phyloP scores from a whole-genome alignment of 768 basidiomycete genomes.

The Suillus subluteus region DNA sequence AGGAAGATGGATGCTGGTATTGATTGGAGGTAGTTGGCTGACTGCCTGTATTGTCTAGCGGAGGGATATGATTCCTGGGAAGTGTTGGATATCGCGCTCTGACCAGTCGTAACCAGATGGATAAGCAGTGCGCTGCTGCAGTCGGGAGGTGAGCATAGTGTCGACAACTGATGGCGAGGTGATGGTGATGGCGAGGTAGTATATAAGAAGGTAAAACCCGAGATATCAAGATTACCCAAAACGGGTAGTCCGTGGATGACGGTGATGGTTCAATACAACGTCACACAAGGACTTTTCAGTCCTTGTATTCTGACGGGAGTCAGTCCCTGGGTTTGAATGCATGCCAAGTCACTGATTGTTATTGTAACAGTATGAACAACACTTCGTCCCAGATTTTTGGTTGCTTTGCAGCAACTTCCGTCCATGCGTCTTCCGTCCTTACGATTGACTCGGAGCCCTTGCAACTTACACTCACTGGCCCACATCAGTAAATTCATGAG shows the following conservation, averaged over 20 bases:
- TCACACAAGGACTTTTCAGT: too few relatives aligned
- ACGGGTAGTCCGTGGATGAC: too few relatives aligned
- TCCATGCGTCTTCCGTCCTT: not conserved
- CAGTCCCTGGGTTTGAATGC: not conserved
- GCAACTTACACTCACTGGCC: not conserved
- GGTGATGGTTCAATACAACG: too few relatives aligned
- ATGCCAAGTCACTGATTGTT: not conserved
- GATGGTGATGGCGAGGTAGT: too few relatives aligned
- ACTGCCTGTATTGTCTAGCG: slow-evolving; percentile 19
- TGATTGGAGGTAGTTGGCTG: slow-evolving; percentile 26
- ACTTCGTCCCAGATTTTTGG: not conserved
- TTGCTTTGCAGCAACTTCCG: not conserved
- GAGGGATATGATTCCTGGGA: slow-evolving; percentile 30
- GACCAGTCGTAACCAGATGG: slow-evolving; percentile 28
- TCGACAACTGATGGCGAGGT: too few relatives aligned
- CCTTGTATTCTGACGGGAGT: too few relatives aligned
- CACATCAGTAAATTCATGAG: too few relatives aligned
- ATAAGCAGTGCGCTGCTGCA: slow-evolving; percentile 26
- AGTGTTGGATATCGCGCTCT: slow-evolving; percentile 16
- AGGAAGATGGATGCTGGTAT: slow-evolving; percentile 22
- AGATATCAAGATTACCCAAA: too few relatives aligned
- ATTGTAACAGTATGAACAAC: not conserved
- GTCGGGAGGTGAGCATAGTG: slow-evolving; percentile 10
- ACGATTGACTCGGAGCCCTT: not conserved
- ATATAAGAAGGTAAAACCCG: too few relatives aligned